A percentile compares a stretch with the other conserved stretches of the same genome.
Evolutionary conservation across 192 early-diverging fungal species (phyloP).

Genomic region (Chytriomyces hyalinus): DNA sequence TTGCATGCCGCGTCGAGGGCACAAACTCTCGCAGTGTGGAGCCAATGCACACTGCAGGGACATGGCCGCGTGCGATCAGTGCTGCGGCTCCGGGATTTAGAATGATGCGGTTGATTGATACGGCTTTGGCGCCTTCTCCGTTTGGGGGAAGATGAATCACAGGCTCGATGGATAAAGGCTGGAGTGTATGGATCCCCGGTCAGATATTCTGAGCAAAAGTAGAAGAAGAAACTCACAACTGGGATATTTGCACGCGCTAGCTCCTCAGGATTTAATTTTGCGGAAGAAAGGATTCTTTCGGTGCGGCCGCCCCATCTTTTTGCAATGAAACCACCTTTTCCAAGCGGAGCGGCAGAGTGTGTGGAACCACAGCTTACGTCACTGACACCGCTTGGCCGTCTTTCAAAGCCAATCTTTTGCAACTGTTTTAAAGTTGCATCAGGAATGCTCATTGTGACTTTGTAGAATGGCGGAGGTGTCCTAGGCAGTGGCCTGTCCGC

Average conservation of each 20-base stretch:
- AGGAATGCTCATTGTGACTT: slow-evolving; percentile 18
- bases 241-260: neutral
- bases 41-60: neutral
- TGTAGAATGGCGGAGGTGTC: slow-evolving; percentile 20
- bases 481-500: neutral
- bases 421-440: neutral
- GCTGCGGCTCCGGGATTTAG: slow-evolving; percentile 3
- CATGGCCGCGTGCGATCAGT: slow-evolving; percentile 7
- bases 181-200: neutral
- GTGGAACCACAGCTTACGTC: neutral
- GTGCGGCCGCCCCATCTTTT: neutral
- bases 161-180: slow-evolving; percentile 20
- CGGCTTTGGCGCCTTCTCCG: slow-evolving; percentile 17
- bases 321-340: neutral
- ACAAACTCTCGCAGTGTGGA: slow-evolving; percentile 7
- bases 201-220: neutral
- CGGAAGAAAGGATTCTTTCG: neutral
- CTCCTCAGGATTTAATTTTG: neutral
- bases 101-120: slow-evolving; percentile 9
- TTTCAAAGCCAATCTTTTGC: neutral
- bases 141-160: neutral
- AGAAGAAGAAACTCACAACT: neutral
- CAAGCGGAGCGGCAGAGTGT: neutral
- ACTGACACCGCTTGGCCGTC: neutral
- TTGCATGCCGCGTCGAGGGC: too few relatives aligned